Evolutionary conservation across 257 asterid species (phyloP), one percentile per base, ranked within the genome.

Genomic region (Penstemon barbatus): DNA sequence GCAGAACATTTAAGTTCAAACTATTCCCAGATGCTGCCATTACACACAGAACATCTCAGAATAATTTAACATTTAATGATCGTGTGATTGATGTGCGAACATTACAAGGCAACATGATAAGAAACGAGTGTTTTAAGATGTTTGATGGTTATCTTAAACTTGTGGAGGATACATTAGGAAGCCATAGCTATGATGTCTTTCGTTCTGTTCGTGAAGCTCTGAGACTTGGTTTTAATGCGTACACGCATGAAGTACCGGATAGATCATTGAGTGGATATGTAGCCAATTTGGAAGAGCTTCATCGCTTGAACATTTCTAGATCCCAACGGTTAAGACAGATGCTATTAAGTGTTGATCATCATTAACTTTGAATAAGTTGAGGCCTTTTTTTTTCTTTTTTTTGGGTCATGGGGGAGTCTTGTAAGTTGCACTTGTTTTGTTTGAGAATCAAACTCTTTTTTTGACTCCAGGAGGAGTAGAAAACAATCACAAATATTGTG

Each of bases 1-100:
- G 83, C 74, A 18, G 70, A 36, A 87, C 91, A 39, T 87, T 82
- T 74, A 82, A 59, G 72, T 87, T 81, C 61, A 74, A 10, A 58
- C 33, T 71, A 60, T 3, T 39, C 15, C 69, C 73, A 1, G n/a
- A 69, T 39, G 33, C 33, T 25, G 2, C 33, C 2, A 25, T 1
- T 25, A 25, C 33, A 25, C 61, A 49, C 42, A 59, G 18, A 2
- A 42, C 36, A 10, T 7, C 71, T 51, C 59, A 41, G 12, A 41
- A 38, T 8, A 5, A 18, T 46, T 11, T 52, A 62, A 50, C 39
- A 5, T 10, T 15, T 57, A 4, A n/a, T 55, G 12, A 50, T 38
- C 53, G 59, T 46, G 46, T 51, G 62, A 25, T 1, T 25, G 33
- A 25, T 25, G 63, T 43, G 13, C 19, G 38, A 56, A 54, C 63